Percentiles rank a stretch among this genome's conserved stretches.
phyloP scores from a whole-genome alignment of 2,329 filamentous ascomycete genomes.

The Cladorrhinum sp. region DNA sequence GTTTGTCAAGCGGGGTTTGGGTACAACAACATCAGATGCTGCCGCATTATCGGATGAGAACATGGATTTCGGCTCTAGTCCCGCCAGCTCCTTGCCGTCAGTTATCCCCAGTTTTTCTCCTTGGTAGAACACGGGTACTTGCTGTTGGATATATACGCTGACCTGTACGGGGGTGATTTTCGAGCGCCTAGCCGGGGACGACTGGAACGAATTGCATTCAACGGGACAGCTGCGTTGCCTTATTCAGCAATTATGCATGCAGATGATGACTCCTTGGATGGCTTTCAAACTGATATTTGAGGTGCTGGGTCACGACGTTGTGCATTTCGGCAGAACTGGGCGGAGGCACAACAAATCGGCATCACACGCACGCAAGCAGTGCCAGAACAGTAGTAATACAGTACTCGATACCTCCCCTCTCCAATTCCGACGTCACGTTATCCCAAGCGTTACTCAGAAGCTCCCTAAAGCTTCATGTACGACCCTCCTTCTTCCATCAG shows the following conservation, averaged over 20 bases:
- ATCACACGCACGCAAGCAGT: too few relatives aligned
- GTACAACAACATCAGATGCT: neutral
- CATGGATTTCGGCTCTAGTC: neutral
- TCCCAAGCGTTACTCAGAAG: too few relatives aligned
- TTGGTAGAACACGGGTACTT: neutral
- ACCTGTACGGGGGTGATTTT: neutral
- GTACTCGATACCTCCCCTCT: too few relatives aligned
- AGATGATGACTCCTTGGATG: neutral
- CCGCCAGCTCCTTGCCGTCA: neutral
- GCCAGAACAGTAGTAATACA: too few relatives aligned
- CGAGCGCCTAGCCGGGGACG: neutral
- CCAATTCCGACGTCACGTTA: too few relatives aligned
- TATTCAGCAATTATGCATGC: neutral
- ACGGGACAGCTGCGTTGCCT: neutral
- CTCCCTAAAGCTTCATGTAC: too few relatives aligned
- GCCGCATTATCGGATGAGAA: neutral
- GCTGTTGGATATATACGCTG: neutral
- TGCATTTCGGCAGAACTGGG: too few relatives aligned
- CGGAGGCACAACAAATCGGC: too few relatives aligned
- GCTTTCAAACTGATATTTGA: neutral
- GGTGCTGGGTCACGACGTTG: too few relatives aligned
- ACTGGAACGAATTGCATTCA: neutral
- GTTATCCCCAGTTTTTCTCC: neutral
- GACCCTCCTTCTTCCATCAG: too few relatives aligned
- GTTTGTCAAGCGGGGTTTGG: conserved; percentile 35